Evolutionary conservation across 345 rosid genomes (phyloP), one percentile per base, ranked within the genome.

Genomic region (Nasturtium officinale): DNA sequence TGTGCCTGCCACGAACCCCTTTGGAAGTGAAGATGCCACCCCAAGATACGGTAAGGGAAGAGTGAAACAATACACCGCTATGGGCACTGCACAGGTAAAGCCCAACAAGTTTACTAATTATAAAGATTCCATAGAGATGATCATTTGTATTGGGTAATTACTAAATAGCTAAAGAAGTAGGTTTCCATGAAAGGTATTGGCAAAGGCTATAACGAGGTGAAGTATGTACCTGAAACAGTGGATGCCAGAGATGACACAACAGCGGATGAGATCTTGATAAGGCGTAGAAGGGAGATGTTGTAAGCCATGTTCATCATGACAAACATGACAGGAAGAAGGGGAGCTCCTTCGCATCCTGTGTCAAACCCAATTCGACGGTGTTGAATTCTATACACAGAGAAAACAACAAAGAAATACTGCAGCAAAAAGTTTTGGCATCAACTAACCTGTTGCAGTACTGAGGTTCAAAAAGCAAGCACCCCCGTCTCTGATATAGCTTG

Each of bases 261-360:
- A 5, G 97, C 98, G 1, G 97, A 94, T 52, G 97, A 91, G 67
- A 94, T 91, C 83, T 94, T 94, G 72, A 94, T 83, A 35, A 94
- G 96, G 80, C 89, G 97, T 65, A 94, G 83, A 79, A 94, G 85
- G 20, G 98, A 87, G 74, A 91, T 85, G 83, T 94, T 94, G 66
- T 76, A 94, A 28, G 89, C 96, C 90, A 94, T 94, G 90, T 94
- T 94, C 64, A 88, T 89, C 56, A 84, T 51, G 32, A 94, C 73
- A 79, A 91, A 94, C 67, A 94, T 80, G 69, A 90, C 57, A 21
- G 98, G 98, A 64, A 94, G 92, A 47, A 94, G 75, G 2, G 98
- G 98, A 18, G 97, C 96, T 38, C 98, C 98, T 23, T 87, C 87
- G 69, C 98, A 94, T 83, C 92, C 98, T 94, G 87, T 26, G 45